These are phyloP conservation scores for Entomortierella parvispora DNA, from an alignment of 192 early-diverging fungal genomes.

Conservation along the genomic window DNA sequence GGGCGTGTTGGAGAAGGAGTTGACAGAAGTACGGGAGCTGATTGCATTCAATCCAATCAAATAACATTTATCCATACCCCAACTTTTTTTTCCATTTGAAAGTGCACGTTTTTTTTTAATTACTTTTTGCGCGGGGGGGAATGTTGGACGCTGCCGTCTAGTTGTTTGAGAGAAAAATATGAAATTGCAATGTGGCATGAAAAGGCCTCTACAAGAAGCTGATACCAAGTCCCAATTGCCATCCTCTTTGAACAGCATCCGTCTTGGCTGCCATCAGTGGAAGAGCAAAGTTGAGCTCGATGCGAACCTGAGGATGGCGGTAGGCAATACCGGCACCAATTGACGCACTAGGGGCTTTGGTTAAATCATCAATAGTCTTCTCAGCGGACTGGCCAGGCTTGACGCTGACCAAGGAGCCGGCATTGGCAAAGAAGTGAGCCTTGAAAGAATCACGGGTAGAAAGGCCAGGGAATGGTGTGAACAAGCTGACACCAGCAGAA, in stretches of 20 bases:
- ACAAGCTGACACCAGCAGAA: slow-evolving; percentile 79
- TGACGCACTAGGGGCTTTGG: slow-evolving; percentile 73
- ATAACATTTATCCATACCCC: neutral
- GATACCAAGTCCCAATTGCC: slow-evolving; percentile 89
- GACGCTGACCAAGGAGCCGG: slow-evolving; percentile 75
- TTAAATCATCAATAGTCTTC: slow-evolving; percentile 55
- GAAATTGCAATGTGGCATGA: neutral
- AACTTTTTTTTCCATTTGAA: neutral
- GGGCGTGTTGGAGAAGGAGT: slow-evolving; percentile 25
- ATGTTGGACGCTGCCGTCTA: neutral
- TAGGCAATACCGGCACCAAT: slow-evolving; percentile 88
- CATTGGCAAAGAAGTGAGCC: slow-evolving; percentile 91
- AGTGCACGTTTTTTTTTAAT: neutral
- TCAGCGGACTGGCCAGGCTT: slow-evolving; percentile 35
- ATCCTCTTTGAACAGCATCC: slow-evolving; percentile 78
- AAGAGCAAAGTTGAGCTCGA: slow-evolving; percentile 92
- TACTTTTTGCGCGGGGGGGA: slow-evolving; percentile 2
- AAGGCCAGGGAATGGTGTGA: slow-evolving; percentile 84
- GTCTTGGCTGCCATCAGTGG: slow-evolving; percentile 72
- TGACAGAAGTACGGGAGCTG: slow-evolving; percentile 38
- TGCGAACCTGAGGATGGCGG: slow-evolving; percentile 83
- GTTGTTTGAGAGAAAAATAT: neutral
- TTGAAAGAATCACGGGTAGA: slow-evolving; percentile 67
- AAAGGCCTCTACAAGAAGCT: slow-evolving; percentile 70
- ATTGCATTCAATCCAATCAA: slow-evolving; percentile 41